Evolutionary conservation across 176 grass and related monocot genomes (phyloP), one percentile per base, ranked within the genome.

Genomic region (Aegilops tauschii): DNA sequence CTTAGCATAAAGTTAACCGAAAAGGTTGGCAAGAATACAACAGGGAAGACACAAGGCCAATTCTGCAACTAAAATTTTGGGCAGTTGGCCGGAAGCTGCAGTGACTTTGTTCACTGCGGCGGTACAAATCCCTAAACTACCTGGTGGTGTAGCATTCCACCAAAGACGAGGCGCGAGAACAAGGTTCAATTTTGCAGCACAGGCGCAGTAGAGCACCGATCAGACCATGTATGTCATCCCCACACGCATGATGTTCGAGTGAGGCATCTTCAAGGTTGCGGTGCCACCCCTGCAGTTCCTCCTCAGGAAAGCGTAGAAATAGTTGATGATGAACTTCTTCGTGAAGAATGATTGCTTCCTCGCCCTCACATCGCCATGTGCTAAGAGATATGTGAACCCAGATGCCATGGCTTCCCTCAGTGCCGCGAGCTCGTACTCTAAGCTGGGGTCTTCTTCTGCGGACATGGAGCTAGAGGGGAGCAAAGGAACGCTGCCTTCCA

Each of bases 141-240:
- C 2, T 69, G 73, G 37, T 69, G 47, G 27, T 84, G 76, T 61
- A 69, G 68, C 18, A 68, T 72, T 73, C 54, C 74, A 91, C 65
- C 45, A 30, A 65, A 72, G 67, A 42, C 39, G 18, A 30, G 34
- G 8, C 21, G 65, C 49, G 5, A n/a, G 69, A 82, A 67, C 17
- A 17, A 52, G n/a, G 35, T 73, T 61, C 45, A 17, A 6, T 70
- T 65, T 77, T 88, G 82, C 52, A 66, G 36, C 37, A 34, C 29
- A 79, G 23, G 34, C 25, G 25, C 70, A 25, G 42, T 20, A 86
- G 18, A 85, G 31, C 36, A 16, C 69, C 63, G 13, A 71, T 94
- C 89, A 99, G 5, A 99, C 97, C 97, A 96, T 99, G 85, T 99
- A 99, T 0, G 97, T 99, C 92, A 96, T 96, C 44, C 92, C 94